Percentiles rank a stretch among this genome's conserved stretches.
Conservation (phyloP, 1,284 basidiomycete species). For the Moesziomyces antarcticus region DNA sequence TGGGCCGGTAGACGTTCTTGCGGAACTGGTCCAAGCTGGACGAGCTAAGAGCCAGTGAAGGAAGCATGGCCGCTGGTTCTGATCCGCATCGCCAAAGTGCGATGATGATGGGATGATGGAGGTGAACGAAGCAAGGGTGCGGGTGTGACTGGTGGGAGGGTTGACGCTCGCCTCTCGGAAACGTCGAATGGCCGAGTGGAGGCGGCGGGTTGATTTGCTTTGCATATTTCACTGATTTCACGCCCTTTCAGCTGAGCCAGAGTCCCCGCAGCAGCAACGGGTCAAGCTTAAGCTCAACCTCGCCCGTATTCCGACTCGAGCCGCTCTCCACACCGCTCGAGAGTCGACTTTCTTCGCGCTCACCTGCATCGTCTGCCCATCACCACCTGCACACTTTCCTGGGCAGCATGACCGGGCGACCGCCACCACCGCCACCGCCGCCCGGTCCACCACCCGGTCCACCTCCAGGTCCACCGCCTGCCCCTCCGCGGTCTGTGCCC, state of each 20-base stretch:
- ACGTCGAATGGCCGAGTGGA: neutral
- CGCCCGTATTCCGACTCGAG: too few species aligned
- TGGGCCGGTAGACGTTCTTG: conserved; percentile 46
- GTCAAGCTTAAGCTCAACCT: too few species aligned
- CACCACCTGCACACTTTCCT: neutral
- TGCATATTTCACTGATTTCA: too few species aligned
- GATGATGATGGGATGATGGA: neutral
- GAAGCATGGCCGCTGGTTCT: conserved; percentile 20
- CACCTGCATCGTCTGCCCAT: neutral
- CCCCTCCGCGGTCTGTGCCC: conserved; percentile 21
- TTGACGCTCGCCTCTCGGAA: too few species aligned
- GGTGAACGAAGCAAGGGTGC: too few species aligned
- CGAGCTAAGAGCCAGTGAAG: conserved; percentile 27
- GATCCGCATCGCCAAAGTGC: neutral
- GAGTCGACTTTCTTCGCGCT: conserved; percentile 1
- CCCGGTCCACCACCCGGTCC: conserved; percentile 27
- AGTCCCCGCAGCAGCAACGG: too few species aligned
- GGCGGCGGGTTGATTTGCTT: too few species aligned
- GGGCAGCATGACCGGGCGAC: conserved; percentile 26
- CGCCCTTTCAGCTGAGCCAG: too few species aligned
- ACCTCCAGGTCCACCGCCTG: conserved; percentile 41
- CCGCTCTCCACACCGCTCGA: too few species aligned
- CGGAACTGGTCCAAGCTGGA: conserved; percentile 52
- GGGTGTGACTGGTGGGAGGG: too few species aligned
- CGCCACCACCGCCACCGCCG: conserved; percentile 22